Percentiles rank a stretch among this genome's conserved stretches.
Conservation (phyloP, 148 eudicot species). For the Suaeda aralocaspica region DNA sequence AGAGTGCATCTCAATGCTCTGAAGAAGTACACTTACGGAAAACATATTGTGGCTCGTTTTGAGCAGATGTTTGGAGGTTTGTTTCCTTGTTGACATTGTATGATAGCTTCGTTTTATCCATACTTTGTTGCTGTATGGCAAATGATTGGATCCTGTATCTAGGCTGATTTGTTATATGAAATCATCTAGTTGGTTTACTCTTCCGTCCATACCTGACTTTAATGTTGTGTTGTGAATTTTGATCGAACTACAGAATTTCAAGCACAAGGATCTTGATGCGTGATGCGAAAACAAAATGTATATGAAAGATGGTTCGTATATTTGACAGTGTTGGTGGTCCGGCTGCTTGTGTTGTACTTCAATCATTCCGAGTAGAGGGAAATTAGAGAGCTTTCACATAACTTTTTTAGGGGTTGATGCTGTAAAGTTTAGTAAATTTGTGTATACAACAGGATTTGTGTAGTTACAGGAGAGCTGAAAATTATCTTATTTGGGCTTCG, state of each 20-base stretch:
- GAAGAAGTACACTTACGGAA: constrained; percentile 73
- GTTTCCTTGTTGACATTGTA: neutral
- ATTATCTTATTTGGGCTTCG: neutral
- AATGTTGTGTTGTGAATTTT: no score
- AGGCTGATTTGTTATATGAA: neutral
- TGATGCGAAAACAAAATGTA: neutral
- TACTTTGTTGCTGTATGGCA: neutral
- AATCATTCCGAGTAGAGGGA: constrained; percentile 11
- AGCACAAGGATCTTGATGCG: constrained; percentile 24
- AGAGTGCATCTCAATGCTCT: constrained; percentile 54
- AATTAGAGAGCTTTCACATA: constrained; percentile 8
- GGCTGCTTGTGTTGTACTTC: constrained; percentile 13
- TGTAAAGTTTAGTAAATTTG: no score
- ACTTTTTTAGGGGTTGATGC: constrained; percentile 15
- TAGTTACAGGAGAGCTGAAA: constrained; percentile 18
- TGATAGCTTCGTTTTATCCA: neutral
- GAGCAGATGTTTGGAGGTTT: constrained; percentile 58
- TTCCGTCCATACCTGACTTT: no score
- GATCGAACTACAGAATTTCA: constrained; percentile 17
- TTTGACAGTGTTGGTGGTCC: constrained; percentile 7
- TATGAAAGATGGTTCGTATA: neutral
- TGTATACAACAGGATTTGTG: constrained; percentile 24
- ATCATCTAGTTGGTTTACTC: no score
- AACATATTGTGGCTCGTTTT: constrained; percentile 65
- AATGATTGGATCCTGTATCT: neutral